A percentile compares a stretch with the other conserved stretches of the same genome.
Conservation (phyloP, 306 rosid genomes). For the Styphnolobium japonicum region DNA sequence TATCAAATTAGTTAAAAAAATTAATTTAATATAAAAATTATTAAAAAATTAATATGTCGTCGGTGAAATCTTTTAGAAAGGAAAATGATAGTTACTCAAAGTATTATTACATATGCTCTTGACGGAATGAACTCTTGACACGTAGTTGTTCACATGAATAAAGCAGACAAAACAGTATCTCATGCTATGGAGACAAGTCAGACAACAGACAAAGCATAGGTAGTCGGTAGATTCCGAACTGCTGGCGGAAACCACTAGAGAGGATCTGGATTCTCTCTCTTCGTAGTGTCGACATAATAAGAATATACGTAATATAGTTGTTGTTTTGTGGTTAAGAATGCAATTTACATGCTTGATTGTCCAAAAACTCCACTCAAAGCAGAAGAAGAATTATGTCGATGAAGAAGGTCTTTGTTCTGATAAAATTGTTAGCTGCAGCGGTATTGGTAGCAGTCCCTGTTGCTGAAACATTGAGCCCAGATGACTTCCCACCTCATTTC, state of each 20-base stretch:
- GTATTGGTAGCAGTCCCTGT: not conserved
- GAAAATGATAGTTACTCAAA: too few relatives aligned
- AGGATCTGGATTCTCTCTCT: not conserved
- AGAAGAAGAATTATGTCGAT: not conserved
- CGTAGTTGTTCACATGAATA: too few relatives aligned
- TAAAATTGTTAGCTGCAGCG: not conserved
- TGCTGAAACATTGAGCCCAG: conserved; percentile 30
- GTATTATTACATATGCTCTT: not conserved
- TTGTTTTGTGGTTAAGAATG: not conserved
- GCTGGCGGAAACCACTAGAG: too few relatives aligned
- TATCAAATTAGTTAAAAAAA: too few relatives aligned
- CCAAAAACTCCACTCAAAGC: not conserved
- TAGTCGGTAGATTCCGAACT: not conserved
- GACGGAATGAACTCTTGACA: not conserved
- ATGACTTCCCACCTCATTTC: conserved; percentile 60
- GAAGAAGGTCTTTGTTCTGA: not conserved
- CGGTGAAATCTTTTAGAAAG: too few relatives aligned
- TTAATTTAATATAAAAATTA: too few relatives aligned
- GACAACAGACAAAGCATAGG: not conserved
- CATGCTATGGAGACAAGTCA: not conserved
- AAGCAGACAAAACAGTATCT: not conserved
- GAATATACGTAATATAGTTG: not conserved
- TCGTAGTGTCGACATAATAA: not conserved
- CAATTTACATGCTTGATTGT: not conserved
- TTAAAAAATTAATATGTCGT: too few relatives aligned